These are phyloP conservation scores for Epichloe festucae DNA, from an alignment of 2,329 filamentous ascomycete genomes.

Conservation along the genomic window DNA sequence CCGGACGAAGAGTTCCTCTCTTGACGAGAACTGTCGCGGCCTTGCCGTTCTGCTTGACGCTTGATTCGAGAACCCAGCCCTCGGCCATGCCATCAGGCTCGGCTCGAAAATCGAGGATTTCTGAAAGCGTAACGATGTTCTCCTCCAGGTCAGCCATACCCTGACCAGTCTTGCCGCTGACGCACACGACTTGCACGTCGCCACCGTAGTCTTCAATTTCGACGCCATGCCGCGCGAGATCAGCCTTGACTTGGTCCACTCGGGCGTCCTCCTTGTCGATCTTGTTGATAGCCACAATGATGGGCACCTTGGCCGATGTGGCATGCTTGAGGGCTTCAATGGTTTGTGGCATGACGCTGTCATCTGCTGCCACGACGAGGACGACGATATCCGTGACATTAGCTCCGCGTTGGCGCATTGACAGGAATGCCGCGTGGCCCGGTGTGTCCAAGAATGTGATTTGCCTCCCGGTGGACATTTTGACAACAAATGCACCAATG, in stretches of 20 bases:
- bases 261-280: conserved; percentile 78
- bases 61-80: conserved; percentile 88
- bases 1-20: conserved; percentile 68
- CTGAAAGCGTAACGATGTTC: conserved; percentile 71
- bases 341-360: conserved; percentile 95
- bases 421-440: conserved; percentile 87
- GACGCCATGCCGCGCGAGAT: conserved; percentile 70
- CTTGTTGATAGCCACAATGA: conserved; percentile 97
- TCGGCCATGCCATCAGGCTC: conserved; percentile 66
- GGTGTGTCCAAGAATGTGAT: conserved; percentile 97
- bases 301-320: conserved; percentile 71
- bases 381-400: conserved; percentile 96
- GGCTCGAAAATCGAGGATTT: conserved; percentile 82
- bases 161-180: conserved; percentile 86
- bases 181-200: conserved; percentile 80
- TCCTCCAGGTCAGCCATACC: conserved; percentile 91
- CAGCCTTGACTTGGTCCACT: conserved; percentile 73
- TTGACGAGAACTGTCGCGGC: conserved; percentile 82
- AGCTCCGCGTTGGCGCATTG: conserved; percentile 90
- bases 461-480: conserved; percentile 69
- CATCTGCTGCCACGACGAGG: conserved; percentile 88
- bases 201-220: conserved; percentile 93
- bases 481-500: conserved; percentile 92
- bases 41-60: conserved; percentile 71
- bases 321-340: conserved; percentile 94